Conservation (phyloP, 1,284 basidiomycete genomes). For the Quambalaria eucalypti region DNA sequence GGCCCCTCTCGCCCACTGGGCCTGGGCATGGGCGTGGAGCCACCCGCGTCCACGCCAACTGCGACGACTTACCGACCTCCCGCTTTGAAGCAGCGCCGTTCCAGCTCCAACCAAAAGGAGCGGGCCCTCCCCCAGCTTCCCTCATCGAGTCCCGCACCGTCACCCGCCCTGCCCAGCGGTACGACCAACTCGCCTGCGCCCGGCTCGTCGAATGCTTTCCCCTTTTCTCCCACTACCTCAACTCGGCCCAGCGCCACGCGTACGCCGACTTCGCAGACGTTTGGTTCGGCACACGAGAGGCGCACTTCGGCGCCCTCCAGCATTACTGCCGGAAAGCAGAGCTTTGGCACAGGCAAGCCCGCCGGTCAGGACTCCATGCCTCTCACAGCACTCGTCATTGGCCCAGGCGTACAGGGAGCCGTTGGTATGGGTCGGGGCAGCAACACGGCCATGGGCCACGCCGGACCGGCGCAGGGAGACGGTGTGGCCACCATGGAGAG, state of each 20-base stretch:
- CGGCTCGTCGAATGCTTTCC: neutral
- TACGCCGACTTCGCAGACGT: neutral
- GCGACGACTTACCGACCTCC: conserved; percentile 10
- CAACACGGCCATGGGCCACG: conserved; percentile 8
- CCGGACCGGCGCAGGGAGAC: neutral
- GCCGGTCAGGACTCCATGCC: conserved; percentile 20
- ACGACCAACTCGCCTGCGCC: neutral
- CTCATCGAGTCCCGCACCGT: no score
- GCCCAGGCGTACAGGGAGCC: conserved; percentile 36
- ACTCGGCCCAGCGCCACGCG: neutral
- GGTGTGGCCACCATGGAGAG: neutral
- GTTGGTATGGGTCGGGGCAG: conserved; percentile 27
- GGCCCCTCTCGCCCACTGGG: conserved; percentile 8
- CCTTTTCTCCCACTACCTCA: no score
- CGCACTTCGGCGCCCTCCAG: no score
- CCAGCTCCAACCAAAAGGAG: neutral
- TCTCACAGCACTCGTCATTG: conserved; percentile 33
- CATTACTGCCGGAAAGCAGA: neutral
- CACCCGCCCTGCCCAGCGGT: neutral
- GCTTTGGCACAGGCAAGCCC: neutral
- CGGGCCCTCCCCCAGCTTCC: neutral
- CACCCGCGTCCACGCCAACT: conserved; percentile 4
- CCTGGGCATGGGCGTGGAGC: neutral
- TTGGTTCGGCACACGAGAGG: neutral
- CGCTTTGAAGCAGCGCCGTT: conserved; percentile 1